A percentile compares a stretch with the other conserved stretches of the same genome.
Evolutionary conservation across 495 filamentous ascomycete genomes (phyloP).

Genomic region (Xylaria bambusicola): DNA sequence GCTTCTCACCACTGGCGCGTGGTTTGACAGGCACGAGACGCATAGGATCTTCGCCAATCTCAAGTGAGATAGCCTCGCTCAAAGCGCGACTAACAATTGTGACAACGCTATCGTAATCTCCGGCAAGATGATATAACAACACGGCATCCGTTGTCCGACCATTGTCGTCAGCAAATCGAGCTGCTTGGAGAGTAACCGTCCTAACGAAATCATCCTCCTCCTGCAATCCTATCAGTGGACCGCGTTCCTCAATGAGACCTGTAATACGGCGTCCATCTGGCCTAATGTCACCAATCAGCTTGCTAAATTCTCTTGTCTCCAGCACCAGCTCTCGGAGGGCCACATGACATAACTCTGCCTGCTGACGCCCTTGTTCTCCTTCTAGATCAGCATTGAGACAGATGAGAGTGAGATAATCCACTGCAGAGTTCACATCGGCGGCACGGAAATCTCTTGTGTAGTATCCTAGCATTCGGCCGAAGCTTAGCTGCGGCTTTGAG

Average conservation of each 20-base stretch:
- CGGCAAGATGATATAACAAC: conserved; percentile 88
- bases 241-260: conserved; percentile 87
- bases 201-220: conserved; percentile 82
- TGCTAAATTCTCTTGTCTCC: conserved; percentile 91
- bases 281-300: conserved; percentile 87
- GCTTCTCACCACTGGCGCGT: conserved; percentile 39
- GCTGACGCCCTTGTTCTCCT: conserved; percentile 69
- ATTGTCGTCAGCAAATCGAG: conserved; percentile 88
- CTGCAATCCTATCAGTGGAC: conserved; percentile 74
- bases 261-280: conserved; percentile 77
- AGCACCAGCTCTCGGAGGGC: conserved; percentile 93
- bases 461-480: conserved; percentile 86
- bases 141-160: conserved; percentile 91
- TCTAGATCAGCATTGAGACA: conserved; percentile 88
- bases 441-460: conserved; percentile 96
- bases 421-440: conserved; percentile 78
- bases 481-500: conserved; percentile 85
- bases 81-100: conserved; percentile 86
- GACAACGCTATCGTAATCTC: conserved; percentile 90
- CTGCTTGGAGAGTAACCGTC: conserved; percentile 85
- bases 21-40: conserved; percentile 79
- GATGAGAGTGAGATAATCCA: conserved; percentile 91
- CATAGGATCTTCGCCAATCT: conserved; percentile 74
- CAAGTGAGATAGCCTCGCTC: conserved; percentile 79
- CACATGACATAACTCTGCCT: conserved; percentile 84